A percentile compares a stretch with the other conserved stretches of the same genome.
phyloP scores from a whole-genome alignment of 2,329 filamentous ascomycete species.

The Cladosporium oxysporum region DNA sequence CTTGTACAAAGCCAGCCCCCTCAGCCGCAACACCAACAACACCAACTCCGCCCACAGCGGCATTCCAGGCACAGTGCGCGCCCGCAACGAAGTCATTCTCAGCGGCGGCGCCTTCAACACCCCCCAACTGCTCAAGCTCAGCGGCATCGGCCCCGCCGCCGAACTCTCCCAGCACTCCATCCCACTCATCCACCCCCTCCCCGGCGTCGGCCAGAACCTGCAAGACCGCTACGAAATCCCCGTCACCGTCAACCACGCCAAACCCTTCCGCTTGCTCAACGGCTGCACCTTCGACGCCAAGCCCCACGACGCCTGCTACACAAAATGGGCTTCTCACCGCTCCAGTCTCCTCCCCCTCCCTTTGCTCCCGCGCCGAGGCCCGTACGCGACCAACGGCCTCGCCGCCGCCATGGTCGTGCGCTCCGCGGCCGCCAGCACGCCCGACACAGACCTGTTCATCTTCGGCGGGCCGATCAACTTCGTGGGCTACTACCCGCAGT shows the following conservation, averaged over 20 bases:
- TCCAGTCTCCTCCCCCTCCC: conserved; percentile 5
- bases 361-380: conserved; percentile 41
- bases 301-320: conserved; percentile 43
- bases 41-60: conserved; percentile 31
- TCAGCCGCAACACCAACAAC: conserved; percentile 24
- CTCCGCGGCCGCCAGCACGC: conserved; percentile 35
- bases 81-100: conserved; percentile 47
- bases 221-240: conserved; percentile 61
- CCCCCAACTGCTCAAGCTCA: conserved; percentile 65
- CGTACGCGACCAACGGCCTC: conserved; percentile 54
- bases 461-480: conserved; percentile 58
- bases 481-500: conserved; percentile 58
- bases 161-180: conserved; percentile 60
- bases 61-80: conserved; percentile 42
- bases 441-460: conserved; percentile 55
- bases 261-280: conserved; percentile 41
- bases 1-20: conserved; percentile 43
- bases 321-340: conserved; percentile 32
- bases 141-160: conserved; percentile 59
- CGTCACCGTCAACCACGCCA: conserved; percentile 47
- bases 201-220: conserved; percentile 62
- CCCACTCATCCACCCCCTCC: conserved; percentile 55
- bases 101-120: conserved; percentile 60
- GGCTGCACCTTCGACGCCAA: conserved; percentile 40
- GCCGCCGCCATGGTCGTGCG: conserved; percentile 36